Conservation (phyloP, 768 basidiomycete genomes). For the Kwoniella heveanensis region DNA sequence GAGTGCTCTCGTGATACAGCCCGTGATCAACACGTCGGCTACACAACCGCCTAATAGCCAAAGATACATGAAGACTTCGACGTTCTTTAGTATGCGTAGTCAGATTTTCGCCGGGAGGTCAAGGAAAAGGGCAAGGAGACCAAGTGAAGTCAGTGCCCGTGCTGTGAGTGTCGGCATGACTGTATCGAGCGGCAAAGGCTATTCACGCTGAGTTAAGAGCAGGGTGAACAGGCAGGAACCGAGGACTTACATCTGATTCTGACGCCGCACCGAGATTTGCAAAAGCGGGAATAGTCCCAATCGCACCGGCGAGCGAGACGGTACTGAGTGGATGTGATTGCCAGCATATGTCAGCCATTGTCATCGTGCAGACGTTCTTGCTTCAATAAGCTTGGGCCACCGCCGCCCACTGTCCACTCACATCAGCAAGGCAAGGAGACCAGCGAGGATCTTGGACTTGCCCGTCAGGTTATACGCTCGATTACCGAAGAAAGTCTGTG, state of each 20-base stretch:
- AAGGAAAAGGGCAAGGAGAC: no score
- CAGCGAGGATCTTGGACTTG: not conserved
- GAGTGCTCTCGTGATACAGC: constrained; percentile 10
- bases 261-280: not conserved
- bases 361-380: no score
- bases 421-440: not conserved
- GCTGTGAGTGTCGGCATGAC: no score
- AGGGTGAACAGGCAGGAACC: not conserved
- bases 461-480: constrained; percentile 10
- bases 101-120: no score
- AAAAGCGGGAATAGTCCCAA: constrained; percentile 4
- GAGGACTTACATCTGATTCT: constrained; percentile 1
- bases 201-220: no score
- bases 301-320: constrained; percentile 9
- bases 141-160: no score
- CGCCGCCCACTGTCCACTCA: not conserved
- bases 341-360: not conserved
- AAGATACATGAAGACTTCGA: constrained; percentile 7
- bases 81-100: not conserved
- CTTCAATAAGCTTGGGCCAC: no score
- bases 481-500: constrained; percentile 10
- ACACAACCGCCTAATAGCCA: constrained; percentile 4
- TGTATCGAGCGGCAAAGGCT: no score
- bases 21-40: constrained; percentile 12
- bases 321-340: no score